phyloP scores from a whole-genome alignment of 768 basidiomycete species.

The Leccinellum albellum region DNA sequence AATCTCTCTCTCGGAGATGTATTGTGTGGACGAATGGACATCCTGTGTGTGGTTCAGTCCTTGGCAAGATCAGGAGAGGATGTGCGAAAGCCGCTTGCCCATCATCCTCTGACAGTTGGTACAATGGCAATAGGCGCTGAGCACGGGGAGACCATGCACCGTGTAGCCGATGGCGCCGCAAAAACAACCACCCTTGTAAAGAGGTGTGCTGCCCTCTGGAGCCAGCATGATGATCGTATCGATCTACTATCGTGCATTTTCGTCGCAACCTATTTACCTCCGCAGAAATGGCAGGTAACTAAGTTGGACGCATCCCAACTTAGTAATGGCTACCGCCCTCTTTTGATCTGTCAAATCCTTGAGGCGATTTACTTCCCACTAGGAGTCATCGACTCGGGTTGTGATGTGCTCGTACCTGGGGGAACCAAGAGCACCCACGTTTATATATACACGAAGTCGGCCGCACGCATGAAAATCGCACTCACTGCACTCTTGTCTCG shows the following conservation, averaged over 20 bases:
- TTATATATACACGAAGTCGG: too few species aligned
- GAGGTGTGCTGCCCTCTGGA: conserved; percentile 8
- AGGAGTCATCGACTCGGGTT: too few species aligned
- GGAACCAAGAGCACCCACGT: background rate
- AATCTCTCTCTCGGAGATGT: conserved; percentile 49
- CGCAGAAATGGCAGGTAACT: too few species aligned
- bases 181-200: conserved; percentile 53
- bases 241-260: background rate
- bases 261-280: too few species aligned
- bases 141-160: conserved; percentile 44
- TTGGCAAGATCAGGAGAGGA: background rate
- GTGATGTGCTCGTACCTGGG: background rate
- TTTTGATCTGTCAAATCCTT: background rate
- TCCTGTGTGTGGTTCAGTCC: conserved; percentile 5
- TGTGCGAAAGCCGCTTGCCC: conserved; percentile 34
- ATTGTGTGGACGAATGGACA: conserved; percentile 61
- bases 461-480: too few species aligned
- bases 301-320: too few species aligned
- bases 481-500: too few species aligned
- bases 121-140: conserved; percentile 69
- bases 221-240: conserved; percentile 6
- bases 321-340: too few species aligned
- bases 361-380: background rate
- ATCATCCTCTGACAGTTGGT: conserved; percentile 61
- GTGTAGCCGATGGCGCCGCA: conserved; percentile 51